These are phyloP conservation scores for Xylariaceae sp. DNA, from an alignment of 2,329 filamentous ascomycete species.

Conservation along the genomic window DNA sequence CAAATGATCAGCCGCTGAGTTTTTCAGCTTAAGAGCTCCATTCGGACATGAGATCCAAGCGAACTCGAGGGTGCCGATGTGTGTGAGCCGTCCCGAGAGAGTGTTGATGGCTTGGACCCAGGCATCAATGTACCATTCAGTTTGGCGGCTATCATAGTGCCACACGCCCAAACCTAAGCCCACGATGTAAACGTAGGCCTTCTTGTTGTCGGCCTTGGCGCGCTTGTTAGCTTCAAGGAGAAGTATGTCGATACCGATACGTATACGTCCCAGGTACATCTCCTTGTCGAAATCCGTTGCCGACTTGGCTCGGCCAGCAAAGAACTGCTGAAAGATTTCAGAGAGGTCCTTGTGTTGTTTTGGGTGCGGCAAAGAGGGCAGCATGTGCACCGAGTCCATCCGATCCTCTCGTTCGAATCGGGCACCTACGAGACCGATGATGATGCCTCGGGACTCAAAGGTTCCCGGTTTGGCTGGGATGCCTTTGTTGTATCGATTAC, in stretches of 20 bases:
- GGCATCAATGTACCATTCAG: slow-evolving; percentile 15
- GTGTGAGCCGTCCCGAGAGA: slow-evolving; percentile 6
- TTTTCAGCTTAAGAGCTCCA: neutral
- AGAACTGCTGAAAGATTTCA: slow-evolving; percentile 19
- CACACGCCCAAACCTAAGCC: slow-evolving; percentile 29
- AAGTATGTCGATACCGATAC: slow-evolving; percentile 21
- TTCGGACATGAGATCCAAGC: slow-evolving; percentile 11
- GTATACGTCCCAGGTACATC: slow-evolving; percentile 25
- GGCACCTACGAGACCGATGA: slow-evolving; percentile 28
- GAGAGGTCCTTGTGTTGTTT: slow-evolving; percentile 19
- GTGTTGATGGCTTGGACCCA: slow-evolving; percentile 12
- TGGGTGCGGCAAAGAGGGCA: slow-evolving; percentile 1
- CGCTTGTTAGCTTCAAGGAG: slow-evolving; percentile 26
- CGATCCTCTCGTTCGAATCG: slow-evolving; percentile 25
- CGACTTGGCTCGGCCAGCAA: slow-evolving; percentile 3
- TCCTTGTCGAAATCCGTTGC: slow-evolving; percentile 13
- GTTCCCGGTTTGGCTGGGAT: slow-evolving; percentile 3
- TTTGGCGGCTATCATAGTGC: slow-evolving; percentile 10
- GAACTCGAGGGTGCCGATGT: slow-evolving; percentile 23
- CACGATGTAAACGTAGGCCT: slow-evolving; percentile 28
- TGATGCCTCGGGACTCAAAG: slow-evolving; percentile 25
- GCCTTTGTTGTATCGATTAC: slow-evolving; percentile 20
- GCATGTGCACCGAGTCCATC: slow-evolving; percentile 24
- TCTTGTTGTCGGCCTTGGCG: slow-evolving; percentile 13
- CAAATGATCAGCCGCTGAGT: neutral